These are phyloP conservation scores for Monosporozyma servazzii DNA, from an alignment of 805 yeast species.

Conservation along the genomic window DNA sequence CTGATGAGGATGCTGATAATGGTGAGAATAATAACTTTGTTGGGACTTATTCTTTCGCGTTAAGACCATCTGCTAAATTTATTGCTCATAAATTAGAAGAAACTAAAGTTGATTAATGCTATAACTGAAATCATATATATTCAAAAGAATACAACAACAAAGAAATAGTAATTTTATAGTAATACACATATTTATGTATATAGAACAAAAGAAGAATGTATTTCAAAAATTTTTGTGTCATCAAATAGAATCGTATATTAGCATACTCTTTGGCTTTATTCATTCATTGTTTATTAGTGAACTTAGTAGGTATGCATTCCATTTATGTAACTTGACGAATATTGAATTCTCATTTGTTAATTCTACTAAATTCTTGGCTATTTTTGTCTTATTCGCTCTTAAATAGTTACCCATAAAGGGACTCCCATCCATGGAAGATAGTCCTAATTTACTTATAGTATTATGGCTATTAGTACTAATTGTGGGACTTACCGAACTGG, in stretches of 20 bases:
- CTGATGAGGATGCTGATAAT: conserved; percentile 16
- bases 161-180: neutral
- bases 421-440: conserved; percentile 4
- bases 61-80: conserved; percentile 65
- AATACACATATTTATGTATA: neutral
- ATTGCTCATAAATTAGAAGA: conserved; percentile 45
- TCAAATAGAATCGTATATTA: neutral
- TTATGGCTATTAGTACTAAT: neutral
- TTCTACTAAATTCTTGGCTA: conserved; percentile 47
- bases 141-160: neutral
- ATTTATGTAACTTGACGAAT: conserved; percentile 46
- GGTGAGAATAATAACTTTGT: conserved; percentile 14
- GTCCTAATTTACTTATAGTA: neutral
- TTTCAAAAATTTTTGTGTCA: neutral
- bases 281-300: neutral
- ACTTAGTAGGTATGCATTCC: conserved; percentile 46
- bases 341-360: conserved; percentile 46
- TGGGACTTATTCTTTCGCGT: conserved; percentile 19
- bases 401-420: conserved; percentile 35
- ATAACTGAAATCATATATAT: neutral
- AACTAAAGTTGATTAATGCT: neutral
- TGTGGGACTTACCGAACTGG: neutral
- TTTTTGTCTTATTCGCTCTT: conserved; percentile 45
- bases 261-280: neutral
- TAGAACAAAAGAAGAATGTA: neutral